Base-by-base conservation (phyloP, 305 asterid species). In the Vinca major region DNA sequence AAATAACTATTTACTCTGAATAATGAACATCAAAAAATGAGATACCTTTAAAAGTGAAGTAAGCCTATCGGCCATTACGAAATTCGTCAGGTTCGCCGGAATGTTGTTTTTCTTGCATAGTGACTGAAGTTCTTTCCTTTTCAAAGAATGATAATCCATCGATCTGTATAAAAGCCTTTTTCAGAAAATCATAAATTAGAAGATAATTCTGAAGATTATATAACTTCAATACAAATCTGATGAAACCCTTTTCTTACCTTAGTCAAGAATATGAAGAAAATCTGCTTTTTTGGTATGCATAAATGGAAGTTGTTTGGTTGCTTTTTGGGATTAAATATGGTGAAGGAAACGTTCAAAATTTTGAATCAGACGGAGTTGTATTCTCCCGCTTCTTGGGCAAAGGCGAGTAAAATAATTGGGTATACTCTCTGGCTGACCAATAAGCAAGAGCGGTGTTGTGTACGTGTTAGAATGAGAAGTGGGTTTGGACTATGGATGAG, bases 81-180 rank as follows among this genome's bases (percentile, higher is more conserved):
- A 60, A 75, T 88, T 90, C 3, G 89, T 75, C 62, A 86, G 72
- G 77, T 86, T 88, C 2, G 95, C 95, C 26, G 88, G 93, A 60
- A 90, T 81, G 26, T 64, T 77, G 66, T 84, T 85, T 70, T 84
- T 78, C 80, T 84, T 88, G 79, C 97, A 90, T 45, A 90, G 41
- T 50, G 76, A 74, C 75, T 88, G 92, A 44, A 90, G 74, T 71
- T 85, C 83, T 65, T 71, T 88, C 54, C 95, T 83, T 70, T 86
- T 84, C 95, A 88, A 58, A 33, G 58, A 58, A 26, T 77, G 80
- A 74, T 82, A 88, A 80, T 88, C 84, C 95, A 83, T 85, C 33
- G 33, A 72, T 71, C 58, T 67, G 61, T 26, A 26, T 43, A 54
- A 40, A 33, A n/a, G n/a, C 40, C 63, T 6, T 17, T 17, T 20